Conservation (phyloP, 1,284 basidiomycete species). For the Trichosporon sp. region DNA sequence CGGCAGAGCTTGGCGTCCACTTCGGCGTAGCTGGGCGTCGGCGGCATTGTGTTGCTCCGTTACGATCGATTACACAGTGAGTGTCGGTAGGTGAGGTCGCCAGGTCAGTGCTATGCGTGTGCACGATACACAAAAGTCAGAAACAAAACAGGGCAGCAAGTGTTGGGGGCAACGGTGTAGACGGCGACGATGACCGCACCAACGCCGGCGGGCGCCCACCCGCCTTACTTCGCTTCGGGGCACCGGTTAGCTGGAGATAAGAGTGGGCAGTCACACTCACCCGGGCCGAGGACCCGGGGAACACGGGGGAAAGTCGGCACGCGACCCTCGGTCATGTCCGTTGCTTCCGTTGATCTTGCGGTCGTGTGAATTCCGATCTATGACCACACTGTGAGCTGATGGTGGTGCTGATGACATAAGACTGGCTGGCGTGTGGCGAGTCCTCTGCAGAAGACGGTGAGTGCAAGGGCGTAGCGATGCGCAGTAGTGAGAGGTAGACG, state of each 20-base stretch:
- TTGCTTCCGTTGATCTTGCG: background rate
- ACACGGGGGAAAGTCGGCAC: background rate
- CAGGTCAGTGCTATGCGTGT: too few relatives aligned
- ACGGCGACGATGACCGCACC: too few relatives aligned
- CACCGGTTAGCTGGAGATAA: background rate
- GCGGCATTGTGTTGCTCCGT: background rate
- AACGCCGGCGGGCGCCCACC: background rate
- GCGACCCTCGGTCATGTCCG: background rate
- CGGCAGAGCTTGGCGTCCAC: slow-evolving; percentile 32
- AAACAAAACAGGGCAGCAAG: too few relatives aligned
- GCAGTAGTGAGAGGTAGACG: too few relatives aligned
- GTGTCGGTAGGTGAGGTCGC: too few relatives aligned
- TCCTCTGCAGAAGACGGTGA: too few relatives aligned
- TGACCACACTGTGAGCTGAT: background rate
- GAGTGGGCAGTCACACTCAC: background rate
- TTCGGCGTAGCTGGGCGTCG: background rate
- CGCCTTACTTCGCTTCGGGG: background rate
- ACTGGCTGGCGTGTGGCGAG: background rate
- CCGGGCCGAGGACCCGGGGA: background rate
- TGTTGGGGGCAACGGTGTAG: background rate
- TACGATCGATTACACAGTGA: too few relatives aligned
- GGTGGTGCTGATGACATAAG: background rate
- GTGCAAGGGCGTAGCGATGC: too few relatives aligned
- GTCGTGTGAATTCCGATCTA: background rate
- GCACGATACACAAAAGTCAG: too few relatives aligned